Conservation (phyloP, 495 filamentous ascomycete species). For the Xylaria longipes region DNA sequence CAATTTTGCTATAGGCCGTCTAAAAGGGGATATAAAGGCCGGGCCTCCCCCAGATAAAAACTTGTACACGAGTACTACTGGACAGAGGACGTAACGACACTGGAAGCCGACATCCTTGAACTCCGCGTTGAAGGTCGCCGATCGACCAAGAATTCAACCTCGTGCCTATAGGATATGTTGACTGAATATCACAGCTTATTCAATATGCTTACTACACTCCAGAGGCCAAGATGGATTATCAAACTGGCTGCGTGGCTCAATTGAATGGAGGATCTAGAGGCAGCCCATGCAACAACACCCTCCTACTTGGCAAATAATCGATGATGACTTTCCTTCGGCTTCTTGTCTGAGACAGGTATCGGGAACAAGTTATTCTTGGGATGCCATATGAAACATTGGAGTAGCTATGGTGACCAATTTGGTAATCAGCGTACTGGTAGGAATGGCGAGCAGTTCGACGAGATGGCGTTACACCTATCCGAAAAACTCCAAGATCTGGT, state of each 20-base stretch:
- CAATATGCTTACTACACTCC: slow-evolving; percentile 17
- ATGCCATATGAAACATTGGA: slow-evolving; percentile 4
- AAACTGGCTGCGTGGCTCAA: background rate
- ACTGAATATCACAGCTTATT: background rate
- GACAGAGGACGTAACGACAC: background rate
- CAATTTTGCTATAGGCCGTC: background rate
- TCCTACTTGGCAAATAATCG: slow-evolving; percentile 7
- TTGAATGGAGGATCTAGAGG: background rate
- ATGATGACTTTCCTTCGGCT: background rate
- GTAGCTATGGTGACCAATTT: background rate
- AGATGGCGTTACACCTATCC: background rate
- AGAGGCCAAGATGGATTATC: background rate
- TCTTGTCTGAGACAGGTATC: background rate
- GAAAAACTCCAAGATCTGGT: background rate
- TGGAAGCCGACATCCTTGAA: background rate
- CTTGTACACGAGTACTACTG: background rate
- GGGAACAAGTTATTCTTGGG: background rate
- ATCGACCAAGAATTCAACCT: slow-evolving; percentile 7
- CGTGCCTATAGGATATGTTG: background rate
- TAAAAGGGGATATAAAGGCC: slow-evolving; percentile 6
- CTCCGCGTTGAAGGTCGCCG: background rate
- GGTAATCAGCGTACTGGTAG: background rate
- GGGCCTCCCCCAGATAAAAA: background rate
- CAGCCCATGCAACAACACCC: slow-evolving; percentile 7
- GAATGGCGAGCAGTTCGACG: background rate